A percentile compares a stretch with the other conserved stretches of the same genome.
These are phyloP conservation scores for Colletotrichum horii DNA, from an alignment of 2,329 filamentous ascomycete species.

Conservation along the genomic window DNA sequence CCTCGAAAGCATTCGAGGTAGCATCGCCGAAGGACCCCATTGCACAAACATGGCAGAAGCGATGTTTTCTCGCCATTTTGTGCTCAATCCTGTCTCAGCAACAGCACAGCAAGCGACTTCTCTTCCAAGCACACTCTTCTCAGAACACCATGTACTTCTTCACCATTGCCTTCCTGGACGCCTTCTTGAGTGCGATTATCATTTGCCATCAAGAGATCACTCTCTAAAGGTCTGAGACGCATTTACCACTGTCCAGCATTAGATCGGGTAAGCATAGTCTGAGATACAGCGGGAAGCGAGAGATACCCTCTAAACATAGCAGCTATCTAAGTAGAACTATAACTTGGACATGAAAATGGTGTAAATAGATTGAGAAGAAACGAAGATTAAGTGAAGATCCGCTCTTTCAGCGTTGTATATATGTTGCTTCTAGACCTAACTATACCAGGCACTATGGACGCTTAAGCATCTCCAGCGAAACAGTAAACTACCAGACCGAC, in stretches of 20 bases:
- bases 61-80: background rate
- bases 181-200: background rate
- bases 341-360: background rate
- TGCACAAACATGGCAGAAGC: background rate
- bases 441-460: background rate
- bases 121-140: background rate
- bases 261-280: background rate
- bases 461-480: background rate
- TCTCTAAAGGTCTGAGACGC: background rate
- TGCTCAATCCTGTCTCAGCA: background rate
- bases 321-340: background rate
- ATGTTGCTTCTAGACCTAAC: background rate
- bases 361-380: background rate
- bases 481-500: background rate
- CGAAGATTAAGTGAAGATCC: background rate
- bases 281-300: background rate
- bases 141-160: background rate
- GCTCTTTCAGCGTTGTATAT: background rate
- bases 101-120: background rate
- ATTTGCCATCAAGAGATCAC: background rate
- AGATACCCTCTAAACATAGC: background rate
- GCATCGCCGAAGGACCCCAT: background rate
- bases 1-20: background rate
- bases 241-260: background rate
- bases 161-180: background rate